Evolutionary conservation across 2,329 filamentous ascomycete genomes (phyloP).

Genomic region (Colletotrichum filicis): DNA sequence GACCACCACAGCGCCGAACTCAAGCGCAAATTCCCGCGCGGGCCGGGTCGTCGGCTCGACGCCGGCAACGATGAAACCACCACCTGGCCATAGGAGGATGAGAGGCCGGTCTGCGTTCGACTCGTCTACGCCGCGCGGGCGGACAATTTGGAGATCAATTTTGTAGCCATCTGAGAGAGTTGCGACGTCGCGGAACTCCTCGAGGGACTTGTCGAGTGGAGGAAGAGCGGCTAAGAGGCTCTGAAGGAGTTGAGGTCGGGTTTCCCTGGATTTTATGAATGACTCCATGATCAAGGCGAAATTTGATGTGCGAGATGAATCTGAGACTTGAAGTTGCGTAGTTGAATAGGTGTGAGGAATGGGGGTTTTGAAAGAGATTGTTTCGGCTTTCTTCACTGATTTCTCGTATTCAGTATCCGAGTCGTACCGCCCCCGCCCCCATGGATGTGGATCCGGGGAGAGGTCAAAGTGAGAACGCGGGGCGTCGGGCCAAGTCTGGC

Average conservation of each 20-base stretch:
- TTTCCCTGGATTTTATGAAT: slow-evolving; percentile 12
- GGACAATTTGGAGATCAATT: slow-evolving; percentile 23
- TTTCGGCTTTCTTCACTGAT: too few species aligned
- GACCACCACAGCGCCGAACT: slow-evolving; percentile 48
- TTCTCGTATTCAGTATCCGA: background rate
- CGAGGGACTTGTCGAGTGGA: slow-evolving; percentile 12
- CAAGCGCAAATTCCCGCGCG: slow-evolving; percentile 34
- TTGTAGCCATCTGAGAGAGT: slow-evolving; percentile 22
- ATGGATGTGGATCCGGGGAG: background rate
- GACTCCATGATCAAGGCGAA: background rate
- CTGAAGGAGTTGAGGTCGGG: slow-evolving; percentile 11
- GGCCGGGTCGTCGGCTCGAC: slow-evolving; percentile 20
- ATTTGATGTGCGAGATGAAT: background rate
- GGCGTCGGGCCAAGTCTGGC: background rate
- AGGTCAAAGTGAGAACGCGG: background rate
- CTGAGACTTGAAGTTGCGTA: background rate
- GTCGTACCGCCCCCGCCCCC: background rate
- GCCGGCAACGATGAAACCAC: slow-evolving; percentile 27
- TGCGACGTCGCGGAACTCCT: slow-evolving; percentile 24
- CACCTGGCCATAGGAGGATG: slow-evolving; percentile 4
- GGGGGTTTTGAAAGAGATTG: background rate
- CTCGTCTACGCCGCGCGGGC: slow-evolving; percentile 6
- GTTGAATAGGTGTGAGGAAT: background rate
- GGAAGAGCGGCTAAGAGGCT: slow-evolving; percentile 24
- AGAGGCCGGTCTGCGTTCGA: background rate